These are phyloP conservation scores for Pleurotus djamor DNA, from an alignment of 768 basidiomycete genomes.

Conservation along the genomic window DNA sequence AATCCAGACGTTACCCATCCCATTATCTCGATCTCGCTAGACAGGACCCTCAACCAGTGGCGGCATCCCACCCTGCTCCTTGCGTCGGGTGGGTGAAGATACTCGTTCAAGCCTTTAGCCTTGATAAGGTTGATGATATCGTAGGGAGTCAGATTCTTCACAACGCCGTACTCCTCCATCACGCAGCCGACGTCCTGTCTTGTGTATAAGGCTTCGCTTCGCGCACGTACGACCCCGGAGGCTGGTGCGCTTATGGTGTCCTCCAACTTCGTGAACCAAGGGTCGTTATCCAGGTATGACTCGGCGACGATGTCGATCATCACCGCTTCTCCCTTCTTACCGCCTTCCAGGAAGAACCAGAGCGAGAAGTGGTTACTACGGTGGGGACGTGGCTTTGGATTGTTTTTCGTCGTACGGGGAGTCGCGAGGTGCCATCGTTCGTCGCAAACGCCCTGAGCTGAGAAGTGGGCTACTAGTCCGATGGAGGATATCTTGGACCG, in stretches of 20 bases:
- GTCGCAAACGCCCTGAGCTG: constrained; percentile 17
- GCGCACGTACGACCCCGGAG: background rate
- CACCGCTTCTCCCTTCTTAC: constrained; percentile 9
- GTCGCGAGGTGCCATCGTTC: constrained; percentile 13
- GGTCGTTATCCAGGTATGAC: constrained; percentile 10
- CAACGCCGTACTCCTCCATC: constrained; percentile 9
- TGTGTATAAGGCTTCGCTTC: background rate
- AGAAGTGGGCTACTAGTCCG: constrained; percentile 15
- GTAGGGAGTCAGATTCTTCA: constrained; percentile 9
- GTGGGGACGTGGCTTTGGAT: constrained; percentile 8
- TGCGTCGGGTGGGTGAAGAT: constrained; percentile 10
- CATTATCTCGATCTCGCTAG: background rate
- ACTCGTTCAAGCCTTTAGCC: constrained; percentile 11
- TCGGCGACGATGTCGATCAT: constrained; percentile 13
- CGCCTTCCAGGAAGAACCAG: constrained; percentile 13
- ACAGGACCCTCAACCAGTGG: constrained; percentile 12
- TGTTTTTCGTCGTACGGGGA: background rate
- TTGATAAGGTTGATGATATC: constrained; percentile 12
- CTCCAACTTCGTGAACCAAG: background rate
- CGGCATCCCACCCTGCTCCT: constrained; percentile 18
- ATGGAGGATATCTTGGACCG: constrained; percentile 11
- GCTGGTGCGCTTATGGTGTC: background rate
- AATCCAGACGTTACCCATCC: background rate
- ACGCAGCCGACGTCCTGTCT: constrained; percentile 13
- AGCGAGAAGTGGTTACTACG: constrained; percentile 18